Evolutionary conservation across 2,329 filamentous ascomycete genomes (phyloP).

Genomic region (Apiospora rasikravindrae): DNA sequence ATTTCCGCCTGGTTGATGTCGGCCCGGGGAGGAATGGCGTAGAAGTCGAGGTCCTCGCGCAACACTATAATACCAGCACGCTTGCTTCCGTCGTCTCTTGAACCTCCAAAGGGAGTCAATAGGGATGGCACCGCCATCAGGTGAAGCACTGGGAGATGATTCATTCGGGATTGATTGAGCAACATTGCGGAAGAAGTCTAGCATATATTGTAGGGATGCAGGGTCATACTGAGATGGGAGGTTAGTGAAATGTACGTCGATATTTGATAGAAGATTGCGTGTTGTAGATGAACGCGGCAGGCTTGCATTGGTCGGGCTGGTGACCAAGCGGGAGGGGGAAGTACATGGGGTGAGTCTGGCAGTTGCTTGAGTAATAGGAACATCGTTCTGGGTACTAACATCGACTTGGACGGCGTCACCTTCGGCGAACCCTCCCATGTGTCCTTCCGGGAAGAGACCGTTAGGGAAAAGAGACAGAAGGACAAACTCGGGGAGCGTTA

Average conservation of each 20-base stretch:
- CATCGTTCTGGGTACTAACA: constrained; percentile 65
- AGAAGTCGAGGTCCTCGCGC: constrained; percentile 96
- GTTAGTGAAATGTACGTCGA: constrained; percentile 51
- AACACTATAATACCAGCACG: constrained; percentile 97
- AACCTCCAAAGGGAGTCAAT: constrained; percentile 71
- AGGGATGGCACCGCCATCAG: constrained; percentile 66
- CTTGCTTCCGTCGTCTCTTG: constrained; percentile 69
- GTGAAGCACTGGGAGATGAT: constrained; percentile 68
- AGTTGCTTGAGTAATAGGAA: constrained; percentile 33
- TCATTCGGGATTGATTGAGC: constrained; percentile 92
- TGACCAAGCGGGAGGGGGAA: constrained; percentile 29
- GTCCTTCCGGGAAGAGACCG: constrained; percentile 94
- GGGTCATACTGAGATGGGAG: constrained; percentile 81
- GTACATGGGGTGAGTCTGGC: constrained; percentile 30
- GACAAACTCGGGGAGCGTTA: constrained; percentile 96
- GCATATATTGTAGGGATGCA: constrained; percentile 95
- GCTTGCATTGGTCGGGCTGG: constrained; percentile 24
- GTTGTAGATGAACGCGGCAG: constrained; percentile 33
- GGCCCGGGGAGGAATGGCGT: constrained; percentile 85
- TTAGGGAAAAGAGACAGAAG: constrained; percentile 97
- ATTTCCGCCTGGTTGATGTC: constrained; percentile 89
- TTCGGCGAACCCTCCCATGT: constrained; percentile 91
- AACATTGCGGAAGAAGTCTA: constrained; percentile 96
- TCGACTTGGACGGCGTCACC: constrained; percentile 96
- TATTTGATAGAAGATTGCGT: constrained; percentile 44